Evolutionary conservation across 495 filamentous ascomycete species (phyloP), one percentile per base, ranked within the genome.

Genomic region (Umbilicaria muhlenbergii): DNA sequence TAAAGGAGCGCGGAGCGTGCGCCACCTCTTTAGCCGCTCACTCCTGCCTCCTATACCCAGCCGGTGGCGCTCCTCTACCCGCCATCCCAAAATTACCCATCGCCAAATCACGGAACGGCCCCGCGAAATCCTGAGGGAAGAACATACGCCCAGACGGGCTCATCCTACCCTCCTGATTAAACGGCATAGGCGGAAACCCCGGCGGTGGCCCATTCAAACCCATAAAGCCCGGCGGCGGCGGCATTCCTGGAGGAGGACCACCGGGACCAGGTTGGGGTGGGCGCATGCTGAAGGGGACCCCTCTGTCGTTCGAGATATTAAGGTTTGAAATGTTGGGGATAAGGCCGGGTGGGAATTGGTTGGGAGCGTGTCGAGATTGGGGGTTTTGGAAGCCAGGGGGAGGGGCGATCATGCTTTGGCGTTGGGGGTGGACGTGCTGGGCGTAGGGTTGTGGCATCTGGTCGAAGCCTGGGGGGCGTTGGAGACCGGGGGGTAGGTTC

Each of bases 401-500:
- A 31, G 67, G 66, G 3, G 56, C 64, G 51, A 70, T 51, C 32
- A 66, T 62, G 31, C 50, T 56, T 14, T 57, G 65, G 34, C 57
- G 68, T 39, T 52, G 53, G 32, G 56, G 55, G 11, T 44, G 49
- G 34, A 60, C 60, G 15, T 60, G 61, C 15, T 47, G 50, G 32
- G 34, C 38, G 32, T 41, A 51, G n/a, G 36, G 38, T 56, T 63
- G 36, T 39, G 62, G 40, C 59, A 70, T 35, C 42, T 68, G 61
- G 17, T 70, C 67, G 34, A 73, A 61, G 13, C 68, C 68, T 36
- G 69, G 70, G 31, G 70, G 69, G 36, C 67, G 59, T 43, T 64
- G 69, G 13, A 50, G 34, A n/a, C 48, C 51, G 34, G 48, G 43
- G n/a, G 51, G 42, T 15, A 48, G 41, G 42, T 28, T 47, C 36